Base-by-base conservation (phyloP, 2,329 filamentous ascomycete genomes). In the Teratosphaeria zuluensis region DNA sequence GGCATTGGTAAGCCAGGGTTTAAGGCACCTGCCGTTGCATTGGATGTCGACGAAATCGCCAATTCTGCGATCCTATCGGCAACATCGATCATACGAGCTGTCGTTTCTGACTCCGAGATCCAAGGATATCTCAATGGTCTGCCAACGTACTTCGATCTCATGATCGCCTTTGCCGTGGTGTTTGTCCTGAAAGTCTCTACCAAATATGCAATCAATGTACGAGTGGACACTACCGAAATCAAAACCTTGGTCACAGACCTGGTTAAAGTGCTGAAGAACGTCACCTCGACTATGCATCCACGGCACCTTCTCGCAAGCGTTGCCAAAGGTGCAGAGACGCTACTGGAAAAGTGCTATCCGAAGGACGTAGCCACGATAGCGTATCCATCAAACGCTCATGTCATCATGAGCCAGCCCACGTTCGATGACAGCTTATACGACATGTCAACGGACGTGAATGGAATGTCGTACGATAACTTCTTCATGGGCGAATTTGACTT, bases 401-500 rank as follows among this genome's bases (percentile, higher is more conserved):
- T 68, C 6, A 68, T 63, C 12, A 65, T 69, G 63, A 63, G 56
- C 46, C 58, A 67, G 55, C 66, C 66, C 9, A 69, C 62, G 7
- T 68, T 68, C 55, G 66, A 69, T 38, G 62, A 69, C 38, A 64
- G 61, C 46, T 58, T 69, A 5, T 67, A 67, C 55, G 64, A 69
- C 38, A 65, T 68, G 60, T 61, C 65, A 32, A 60, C 48, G 1
- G 58, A 63, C 32, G 65, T 66, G 63, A 61, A 65, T 56, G 65
- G 63, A 12, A 55, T 58, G 14, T 57, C 61, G 3, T 62, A 65
- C 30, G 67, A 69, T 54, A 67, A 69, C 52, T 69, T 69, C 60
- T 66, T 64, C 56, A 69, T 69, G 64, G 66, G 64, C 24, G 67
- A 69, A n/a, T 66, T 68, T 48, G 67, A 68, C 56, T 69, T 69